These are phyloP conservation scores for Oryza brachyantha DNA, from an alignment of 176 grass and related monocot species.

Conservation along the genomic window DNA sequence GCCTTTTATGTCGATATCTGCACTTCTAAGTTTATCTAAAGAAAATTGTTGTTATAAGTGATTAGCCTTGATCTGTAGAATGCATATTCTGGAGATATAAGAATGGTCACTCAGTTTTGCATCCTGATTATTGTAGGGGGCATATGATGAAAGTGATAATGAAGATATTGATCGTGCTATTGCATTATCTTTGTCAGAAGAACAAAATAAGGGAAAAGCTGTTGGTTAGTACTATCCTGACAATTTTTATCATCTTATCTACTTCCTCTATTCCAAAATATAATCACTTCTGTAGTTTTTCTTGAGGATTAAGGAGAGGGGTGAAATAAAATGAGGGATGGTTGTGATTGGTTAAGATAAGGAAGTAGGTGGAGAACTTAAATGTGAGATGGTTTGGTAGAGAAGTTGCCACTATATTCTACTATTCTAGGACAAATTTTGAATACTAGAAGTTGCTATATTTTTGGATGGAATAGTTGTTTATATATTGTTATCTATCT, in stretches of 20 bases:
- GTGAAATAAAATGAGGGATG: too few relatives aligned
- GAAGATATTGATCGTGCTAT: slow-evolving; percentile 91
- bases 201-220: slow-evolving; percentile 62
- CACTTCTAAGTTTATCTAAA: background rate
- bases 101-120: background rate
- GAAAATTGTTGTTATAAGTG: background rate
- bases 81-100: slow-evolving; percentile 2
- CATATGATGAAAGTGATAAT: slow-evolving; percentile 46
- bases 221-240: slow-evolving; percentile 58
- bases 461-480: too few relatives aligned
- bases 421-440: too few relatives aligned
- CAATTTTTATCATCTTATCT: background rate
- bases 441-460: too few relatives aligned
- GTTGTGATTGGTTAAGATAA: too few relatives aligned
- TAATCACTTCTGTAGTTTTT: too few relatives aligned
- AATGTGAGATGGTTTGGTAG: too few relatives aligned
- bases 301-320: too few relatives aligned
- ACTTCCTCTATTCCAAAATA: too few relatives aligned
- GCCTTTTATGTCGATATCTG: background rate
- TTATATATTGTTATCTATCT: slow-evolving; percentile 21
- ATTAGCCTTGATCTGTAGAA: slow-evolving; percentile 20
- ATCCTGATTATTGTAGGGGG: slow-evolving; percentile 30
- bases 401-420: too few relatives aligned
- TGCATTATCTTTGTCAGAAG: slow-evolving; percentile 81
- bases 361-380: too few relatives aligned